Base-by-base conservation (phyloP, 208 protist species). In the Trypanosoma theileri region DNA sequence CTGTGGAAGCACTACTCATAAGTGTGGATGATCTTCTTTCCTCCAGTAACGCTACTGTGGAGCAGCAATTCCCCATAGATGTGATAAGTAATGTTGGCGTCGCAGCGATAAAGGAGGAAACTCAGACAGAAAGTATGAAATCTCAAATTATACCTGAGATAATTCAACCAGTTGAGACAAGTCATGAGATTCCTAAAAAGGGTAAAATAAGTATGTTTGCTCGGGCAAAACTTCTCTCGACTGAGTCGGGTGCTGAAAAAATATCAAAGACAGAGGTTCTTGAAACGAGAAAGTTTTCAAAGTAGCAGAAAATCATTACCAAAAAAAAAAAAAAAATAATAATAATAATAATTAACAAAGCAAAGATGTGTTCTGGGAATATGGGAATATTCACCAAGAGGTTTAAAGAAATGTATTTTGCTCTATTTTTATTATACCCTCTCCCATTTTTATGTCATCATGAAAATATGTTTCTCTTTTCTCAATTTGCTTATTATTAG, bases 201-300 rank as follows among this genome's bases (percentile, higher is more conserved):
- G 59, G 40, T 31, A 81, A 76, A 54, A 52, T 77, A 42, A 77
- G 76, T 63, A 52, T 71, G 46, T 81, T 81, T 61, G 70, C 69
- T 42, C 65, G 68, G 19, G 76, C 76, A 10, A 76, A 81, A 41
- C 52, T 73, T 19, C 60, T 62, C 14, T 59, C 63, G 11, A 42
- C 48, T 50, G 51, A 13, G 16, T 10, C 44, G 16, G 28, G 14
- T 21, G 0, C 40, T 31, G 8, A 3, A 13, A 64, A n/a, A 28
- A 53, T 35, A n/a, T 46, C 1, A 9, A 26, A 66, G 4, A 24
- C 11, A 46, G 71, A 76, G 35, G 22, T 21, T 19, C 21, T 76
- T 1, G 22, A 66, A 9, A 59, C 50, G 21, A 59, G 52, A 35
- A 73, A 55, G 53, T 67, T 73, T 54, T 53, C 40, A 12, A 60